These are phyloP conservation scores for Hamamelis virginiana DNA, from an alignment of 164 flowering plant species.

Conservation along the genomic window DNA sequence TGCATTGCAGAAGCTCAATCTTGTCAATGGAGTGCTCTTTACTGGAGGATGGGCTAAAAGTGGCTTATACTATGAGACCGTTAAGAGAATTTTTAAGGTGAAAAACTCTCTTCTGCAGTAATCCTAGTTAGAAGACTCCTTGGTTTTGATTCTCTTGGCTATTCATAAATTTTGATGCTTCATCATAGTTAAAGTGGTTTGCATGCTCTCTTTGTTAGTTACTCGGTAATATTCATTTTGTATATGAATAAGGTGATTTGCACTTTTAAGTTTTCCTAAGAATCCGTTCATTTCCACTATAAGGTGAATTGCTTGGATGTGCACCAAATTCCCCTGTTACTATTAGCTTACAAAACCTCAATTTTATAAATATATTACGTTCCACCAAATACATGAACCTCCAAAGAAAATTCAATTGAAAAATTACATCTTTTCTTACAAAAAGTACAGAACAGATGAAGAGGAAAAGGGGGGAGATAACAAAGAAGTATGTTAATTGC, in stretches of 20 bases:
- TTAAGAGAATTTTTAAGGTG: constrained; percentile 70
- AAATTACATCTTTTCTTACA: too few species aligned
- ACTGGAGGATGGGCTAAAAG: constrained; percentile 95
- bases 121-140: background rate
- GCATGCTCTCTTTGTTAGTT: background rate
- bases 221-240: background rate
- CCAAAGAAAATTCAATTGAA: too few species aligned
- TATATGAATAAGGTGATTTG: background rate
- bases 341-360: too few species aligned
- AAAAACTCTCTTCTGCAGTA: background rate
- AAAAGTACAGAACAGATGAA: too few species aligned
- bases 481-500: too few species aligned
- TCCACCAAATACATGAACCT: too few species aligned
- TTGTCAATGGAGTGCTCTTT: constrained; percentile 91
- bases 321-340: too few species aligned
- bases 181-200: background rate
- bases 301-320: too few species aligned
- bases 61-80: constrained; percentile 71
- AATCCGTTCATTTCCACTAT: background rate
- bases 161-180: background rate
- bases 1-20: constrained; percentile 75
- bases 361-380: too few species aligned
- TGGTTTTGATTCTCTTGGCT: background rate
- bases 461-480: too few species aligned
- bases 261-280: background rate